Evolutionary conservation across 2,329 filamentous ascomycete genomes (phyloP), one percentile per base, ranked within the genome.

Genomic region (Coleophoma eucalyptorum): DNA sequence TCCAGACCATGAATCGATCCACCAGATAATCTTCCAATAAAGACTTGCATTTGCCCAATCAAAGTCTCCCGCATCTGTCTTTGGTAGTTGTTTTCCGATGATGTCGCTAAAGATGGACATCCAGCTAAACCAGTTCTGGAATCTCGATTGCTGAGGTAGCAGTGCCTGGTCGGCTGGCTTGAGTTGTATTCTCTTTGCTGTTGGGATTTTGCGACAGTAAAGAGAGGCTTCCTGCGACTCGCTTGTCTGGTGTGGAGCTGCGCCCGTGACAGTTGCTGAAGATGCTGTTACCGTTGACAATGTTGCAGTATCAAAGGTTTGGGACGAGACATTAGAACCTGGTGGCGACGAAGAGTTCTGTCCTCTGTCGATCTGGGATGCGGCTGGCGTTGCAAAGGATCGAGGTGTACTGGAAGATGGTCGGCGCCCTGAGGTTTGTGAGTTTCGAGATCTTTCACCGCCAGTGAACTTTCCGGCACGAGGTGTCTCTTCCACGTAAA

Each of bases 21-120:
- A 83, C 71, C 78, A 86, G 58, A 86, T 80, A 41, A 86, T 62
- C 66, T 80, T 81, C 83, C 83, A 87, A 69, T 86, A 87, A 54
- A 86, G 67, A 53, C 81, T 86, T 11, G 83, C 83, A 43, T 72
- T 72, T 40, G 81, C 80, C 75, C 84, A 88, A 67, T 97, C 92
- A 60, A 96, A 92, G 40, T 83, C 83, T 51, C 89, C 89, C 41
- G 79, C 75, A 48, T 90, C 87, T 48, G 78, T 86, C 40, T 86
- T 77, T 7, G 89, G 89, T 37, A 93, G 83, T 64, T 87, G 79
- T 63, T 83, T 84, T 5, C 89, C 89, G 61, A 93, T 91, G 67
- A 92, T 83, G 60, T 77, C 70, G 5, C 73, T 83, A 56, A 72
- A 84, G 10, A 42, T 42, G 16, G 18, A 42, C 18, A 20, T 42